phyloP scores from a whole-genome alignment of 768 basidiomycete species.

The Boletus sp. region DNA sequence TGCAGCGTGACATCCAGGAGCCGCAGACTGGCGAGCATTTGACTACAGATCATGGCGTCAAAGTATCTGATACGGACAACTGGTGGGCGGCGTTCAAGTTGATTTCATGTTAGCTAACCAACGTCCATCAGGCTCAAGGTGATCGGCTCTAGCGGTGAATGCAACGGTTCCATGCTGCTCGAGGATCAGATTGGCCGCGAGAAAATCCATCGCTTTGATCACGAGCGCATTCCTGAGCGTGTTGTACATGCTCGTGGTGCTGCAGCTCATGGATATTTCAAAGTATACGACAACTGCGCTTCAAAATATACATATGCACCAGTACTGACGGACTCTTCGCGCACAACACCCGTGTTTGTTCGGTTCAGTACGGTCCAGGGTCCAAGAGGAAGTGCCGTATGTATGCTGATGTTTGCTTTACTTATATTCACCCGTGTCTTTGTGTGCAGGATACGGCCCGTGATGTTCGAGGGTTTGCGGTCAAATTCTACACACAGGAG shows the following conservation, averaged over 20 bases:
- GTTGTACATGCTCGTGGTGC: constrained; percentile 71
- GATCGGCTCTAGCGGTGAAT: constrained; percentile 37
- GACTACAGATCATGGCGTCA: constrained; percentile 64
- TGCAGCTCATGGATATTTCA: constrained; percentile 84
- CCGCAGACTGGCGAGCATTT: constrained; percentile 22
- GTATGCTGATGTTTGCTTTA: constrained; percentile 18
- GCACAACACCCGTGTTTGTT: constrained; percentile 74
- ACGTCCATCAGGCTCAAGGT: constrained; percentile 50
- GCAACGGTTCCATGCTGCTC: constrained; percentile 69
- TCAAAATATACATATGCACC: constrained; percentile 68
- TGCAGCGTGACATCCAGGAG: constrained; percentile 28
- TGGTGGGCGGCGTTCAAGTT: constrained; percentile 40
- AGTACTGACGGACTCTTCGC: constrained; percentile 69
- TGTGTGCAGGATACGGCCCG: constrained; percentile 63
- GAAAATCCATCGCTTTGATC: constrained; percentile 80
- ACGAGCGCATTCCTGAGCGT: constrained; percentile 88
- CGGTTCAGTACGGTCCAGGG: constrained; percentile 89
- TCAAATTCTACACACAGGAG: constrained; percentile 79
- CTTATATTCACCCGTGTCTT: not conserved
- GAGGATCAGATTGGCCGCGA: constrained; percentile 75
- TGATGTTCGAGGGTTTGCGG: constrained; percentile 86
- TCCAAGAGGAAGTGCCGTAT: constrained; percentile 75
- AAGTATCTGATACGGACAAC: constrained; percentile 60
- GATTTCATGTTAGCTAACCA: constrained; percentile 8
- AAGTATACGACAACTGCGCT: constrained; percentile 63